A percentile compares a stretch with the other conserved stretches of the same genome.
Evolutionary conservation across 2,329 filamentous ascomycete species (phyloP).

Genomic region (Thielaviopsis musarum): DNA sequence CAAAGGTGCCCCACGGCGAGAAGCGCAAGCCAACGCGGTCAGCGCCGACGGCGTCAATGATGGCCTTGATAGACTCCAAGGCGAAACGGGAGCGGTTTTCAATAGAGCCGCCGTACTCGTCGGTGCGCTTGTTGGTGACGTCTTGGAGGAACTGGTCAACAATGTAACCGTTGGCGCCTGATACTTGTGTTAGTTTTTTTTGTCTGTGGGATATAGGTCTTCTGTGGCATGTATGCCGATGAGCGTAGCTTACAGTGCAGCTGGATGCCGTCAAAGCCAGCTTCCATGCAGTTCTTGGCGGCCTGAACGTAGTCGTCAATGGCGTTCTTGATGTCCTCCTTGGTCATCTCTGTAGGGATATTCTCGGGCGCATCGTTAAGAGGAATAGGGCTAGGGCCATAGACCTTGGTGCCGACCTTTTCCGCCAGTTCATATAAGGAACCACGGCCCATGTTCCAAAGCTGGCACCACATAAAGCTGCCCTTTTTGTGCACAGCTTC

Average conservation of each 20-base stretch:
- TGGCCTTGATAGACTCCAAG: slow-evolving; percentile 29
- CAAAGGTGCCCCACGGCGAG: slow-evolving; percentile 39
- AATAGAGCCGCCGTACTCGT: slow-evolving; percentile 36
- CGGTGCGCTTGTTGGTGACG: slow-evolving; percentile 33
- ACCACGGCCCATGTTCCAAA: slow-evolving; percentile 47
- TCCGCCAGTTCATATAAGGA: slow-evolving; percentile 27
- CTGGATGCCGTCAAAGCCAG: slow-evolving; percentile 57
- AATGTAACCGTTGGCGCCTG: slow-evolving; percentile 41
- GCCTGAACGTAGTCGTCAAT: slow-evolving; percentile 43
- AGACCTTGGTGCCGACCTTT: slow-evolving; percentile 2
- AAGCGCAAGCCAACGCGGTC: slow-evolving; percentile 37
- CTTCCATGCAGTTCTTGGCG: slow-evolving; percentile 37
- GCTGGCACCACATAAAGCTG: slow-evolving; percentile 43
- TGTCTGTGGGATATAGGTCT: no score
- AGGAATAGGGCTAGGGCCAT: slow-evolving; percentile 16
- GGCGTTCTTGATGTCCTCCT: slow-evolving; percentile 45
- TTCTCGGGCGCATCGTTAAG: slow-evolving; percentile 26
- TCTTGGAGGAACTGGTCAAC: slow-evolving; percentile 45
- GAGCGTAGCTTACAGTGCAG: slow-evolving; percentile 18
- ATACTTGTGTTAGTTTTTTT: not conserved
- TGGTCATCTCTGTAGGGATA: slow-evolving; percentile 46
- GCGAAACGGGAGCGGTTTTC: slow-evolving; percentile 35
- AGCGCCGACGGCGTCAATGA: slow-evolving; percentile 28
- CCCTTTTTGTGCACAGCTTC: slow-evolving; percentile 46
- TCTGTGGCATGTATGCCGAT: not conserved